Evolutionary conservation across 169 alveolate genomes (phyloP).

Genomic region (Miamiensis avidus): DNA sequence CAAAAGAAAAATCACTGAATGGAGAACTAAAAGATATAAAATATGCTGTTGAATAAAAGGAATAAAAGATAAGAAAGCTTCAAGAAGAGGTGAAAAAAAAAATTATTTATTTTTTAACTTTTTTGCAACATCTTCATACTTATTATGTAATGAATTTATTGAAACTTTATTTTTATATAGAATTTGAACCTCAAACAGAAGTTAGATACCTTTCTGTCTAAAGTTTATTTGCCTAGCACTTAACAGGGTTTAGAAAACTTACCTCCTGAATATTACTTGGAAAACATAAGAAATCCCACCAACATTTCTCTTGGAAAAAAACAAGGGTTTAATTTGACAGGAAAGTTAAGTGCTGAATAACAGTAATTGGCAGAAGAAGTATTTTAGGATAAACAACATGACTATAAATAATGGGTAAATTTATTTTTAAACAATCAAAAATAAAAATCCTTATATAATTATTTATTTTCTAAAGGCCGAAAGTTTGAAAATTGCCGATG

Average conservation of each 20-base stretch:
- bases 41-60: constrained; percentile 51
- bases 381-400: neutral
- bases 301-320: neutral
- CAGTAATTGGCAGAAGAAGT: neutral
- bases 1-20: constrained; percentile 45
- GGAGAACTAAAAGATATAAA: constrained; percentile 64
- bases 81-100: constrained; percentile 44
- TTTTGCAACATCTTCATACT: no score
- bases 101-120: neutral
- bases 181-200: constrained; percentile 34
- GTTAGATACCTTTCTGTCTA: constrained; percentile 47
- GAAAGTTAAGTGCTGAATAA: neutral
- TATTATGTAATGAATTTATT: no score
- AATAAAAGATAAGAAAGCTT: constrained; percentile 47
- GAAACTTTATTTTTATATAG: constrained; percentile 4
- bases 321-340: neutral
- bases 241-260: constrained; percentile 21
- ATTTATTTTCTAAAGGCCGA: neutral
- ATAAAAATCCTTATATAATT: neutral
- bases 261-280: constrained; percentile 3
- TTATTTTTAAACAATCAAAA: neutral
- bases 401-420: neutral
- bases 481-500: constrained; percentile 7
- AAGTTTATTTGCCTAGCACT: constrained; percentile 39
- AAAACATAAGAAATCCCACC: constrained; percentile 1